phyloP scores from a whole-genome alignment of 495 filamentous ascomycete genomes.

The Apiosordaria backusii region DNA sequence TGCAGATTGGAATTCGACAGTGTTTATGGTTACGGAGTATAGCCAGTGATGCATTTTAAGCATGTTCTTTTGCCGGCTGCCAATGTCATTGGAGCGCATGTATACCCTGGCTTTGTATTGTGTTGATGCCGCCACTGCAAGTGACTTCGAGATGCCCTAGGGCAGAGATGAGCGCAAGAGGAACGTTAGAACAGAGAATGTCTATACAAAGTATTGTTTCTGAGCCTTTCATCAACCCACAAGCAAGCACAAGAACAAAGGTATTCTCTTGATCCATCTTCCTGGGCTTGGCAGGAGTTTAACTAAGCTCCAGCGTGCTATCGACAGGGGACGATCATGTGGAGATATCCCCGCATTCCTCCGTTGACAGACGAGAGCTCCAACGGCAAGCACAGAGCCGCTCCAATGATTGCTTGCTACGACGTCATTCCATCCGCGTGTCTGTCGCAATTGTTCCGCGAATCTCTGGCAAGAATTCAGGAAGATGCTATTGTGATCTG shows the following conservation, averaged over 20 bases:
- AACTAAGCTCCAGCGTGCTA: background rate
- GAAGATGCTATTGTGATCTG: background rate
- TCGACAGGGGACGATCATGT: background rate
- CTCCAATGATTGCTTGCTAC: constrained; percentile 7
- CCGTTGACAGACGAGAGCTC: background rate
- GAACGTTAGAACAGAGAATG: too few species aligned
- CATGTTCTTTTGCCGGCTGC: constrained; percentile 16
- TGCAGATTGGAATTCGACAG: constrained; percentile 29
- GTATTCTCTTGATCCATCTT: background rate
- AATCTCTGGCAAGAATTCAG: background rate
- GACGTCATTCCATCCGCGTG: background rate
- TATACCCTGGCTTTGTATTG: background rate
- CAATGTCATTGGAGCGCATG: constrained; percentile 3
- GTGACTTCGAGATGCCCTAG: too few species aligned
- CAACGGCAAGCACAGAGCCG: constrained; percentile 6
- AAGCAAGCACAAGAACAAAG: background rate
- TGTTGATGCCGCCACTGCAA: background rate
- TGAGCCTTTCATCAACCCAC: too few species aligned
- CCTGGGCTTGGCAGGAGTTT: background rate
- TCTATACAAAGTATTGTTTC: too few species aligned
- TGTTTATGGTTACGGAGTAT: constrained; percentile 9
- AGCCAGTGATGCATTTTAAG: constrained; percentile 7
- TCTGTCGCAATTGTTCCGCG: constrained; percentile 3
- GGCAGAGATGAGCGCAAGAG: too few species aligned
- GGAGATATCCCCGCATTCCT: constrained; percentile 2